Base-by-base conservation (phyloP, 169 alveolate genomes). In the Cryptosporidium andersoni region DNA sequence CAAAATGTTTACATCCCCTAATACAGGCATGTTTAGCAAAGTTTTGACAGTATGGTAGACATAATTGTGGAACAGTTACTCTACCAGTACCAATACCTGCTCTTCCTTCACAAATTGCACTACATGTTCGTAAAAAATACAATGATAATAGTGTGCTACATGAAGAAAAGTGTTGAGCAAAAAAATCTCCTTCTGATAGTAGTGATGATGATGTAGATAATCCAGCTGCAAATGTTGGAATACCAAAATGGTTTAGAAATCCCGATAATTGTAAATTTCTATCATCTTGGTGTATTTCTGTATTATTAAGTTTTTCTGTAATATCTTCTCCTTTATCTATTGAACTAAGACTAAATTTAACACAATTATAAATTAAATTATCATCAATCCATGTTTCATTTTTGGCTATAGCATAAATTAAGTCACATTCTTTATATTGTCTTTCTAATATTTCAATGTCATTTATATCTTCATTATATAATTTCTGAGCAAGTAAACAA, bases 81-180 rank as follows among this genome's bases (percentile, higher is more conserved):
- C 55, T 55, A 16, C 85, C 85, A 9, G 85, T 68, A 56, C 55
- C 62, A 12, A 64, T 40, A 7, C 74, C 74, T 39, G 74, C 60
- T 25, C 60, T 74, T 56, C 4, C 55, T 34, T 74, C 60, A 58
- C 85, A 74, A 39, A 51, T 68, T 74, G 74, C 60, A 43, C 85
- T 68, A 34, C 85, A 74, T 8, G 85, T 74, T n/a, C 62, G 55
- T 58, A 74, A 45, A 58, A 74, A 74, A 42, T 74, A 74, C 85
- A 74, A 58, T 58, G 64, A 58, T 58, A 74, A 42, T 25, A 63
- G 55, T 9, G 60, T 52, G 37, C 74, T 68, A 11, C 85, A 74
- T 40, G 68, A 68, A 1, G 74, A 55, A 58, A 9, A 58, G 12
- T 42, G 39, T 5, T 74, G 56, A 14, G 45, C 55, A 36, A 58